These are phyloP conservation scores for Chytriomyces confervae DNA, from an alignment of 192 early-diverging fungal species.

Conservation along the genomic window DNA sequence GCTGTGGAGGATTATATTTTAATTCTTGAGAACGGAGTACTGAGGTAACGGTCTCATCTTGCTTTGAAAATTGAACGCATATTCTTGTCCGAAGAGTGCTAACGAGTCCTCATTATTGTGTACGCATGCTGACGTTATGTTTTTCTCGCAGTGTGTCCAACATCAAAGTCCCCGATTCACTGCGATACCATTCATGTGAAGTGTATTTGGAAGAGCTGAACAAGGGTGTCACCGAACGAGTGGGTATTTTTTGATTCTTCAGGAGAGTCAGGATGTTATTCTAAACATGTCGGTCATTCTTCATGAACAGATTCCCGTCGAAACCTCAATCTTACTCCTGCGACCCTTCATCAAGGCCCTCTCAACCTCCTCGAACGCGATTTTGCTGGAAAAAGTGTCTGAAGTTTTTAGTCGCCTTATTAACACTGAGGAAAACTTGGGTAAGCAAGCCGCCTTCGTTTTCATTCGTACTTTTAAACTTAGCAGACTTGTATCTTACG, in stretches of 20 bases:
- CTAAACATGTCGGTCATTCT: constrained; percentile 41
- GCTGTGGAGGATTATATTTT: constrained; percentile 57
- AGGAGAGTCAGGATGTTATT: no score
- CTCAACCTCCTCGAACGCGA: constrained; percentile 53
- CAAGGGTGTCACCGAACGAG: constrained; percentile 59
- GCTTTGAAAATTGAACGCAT: neutral
- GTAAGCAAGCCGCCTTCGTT: neutral
- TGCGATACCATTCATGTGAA: constrained; percentile 75
- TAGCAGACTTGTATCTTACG: neutral
- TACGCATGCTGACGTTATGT: neutral
- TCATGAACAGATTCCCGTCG: constrained; percentile 13
- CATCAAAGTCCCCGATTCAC: constrained; percentile 66
- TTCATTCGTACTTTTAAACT: neutral
- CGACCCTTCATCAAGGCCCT: constrained; percentile 60
- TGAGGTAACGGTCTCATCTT: constrained; percentile 57
- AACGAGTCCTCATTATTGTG: no score
- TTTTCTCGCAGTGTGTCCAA: constrained; percentile 57
- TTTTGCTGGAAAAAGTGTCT: constrained; percentile 45
- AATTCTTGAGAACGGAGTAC: constrained; percentile 63
- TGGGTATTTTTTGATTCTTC: constrained; percentile 24
- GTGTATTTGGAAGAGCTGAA: constrained; percentile 75
- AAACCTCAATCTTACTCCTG: constrained; percentile 50
- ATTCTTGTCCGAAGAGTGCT: neutral
- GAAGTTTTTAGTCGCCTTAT: constrained; percentile 17
- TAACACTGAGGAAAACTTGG: constrained; percentile 10